Evolutionary conservation across 2,329 filamentous ascomycete species (phyloP).

Genomic region (Nothomitra cinnamomea): DNA sequence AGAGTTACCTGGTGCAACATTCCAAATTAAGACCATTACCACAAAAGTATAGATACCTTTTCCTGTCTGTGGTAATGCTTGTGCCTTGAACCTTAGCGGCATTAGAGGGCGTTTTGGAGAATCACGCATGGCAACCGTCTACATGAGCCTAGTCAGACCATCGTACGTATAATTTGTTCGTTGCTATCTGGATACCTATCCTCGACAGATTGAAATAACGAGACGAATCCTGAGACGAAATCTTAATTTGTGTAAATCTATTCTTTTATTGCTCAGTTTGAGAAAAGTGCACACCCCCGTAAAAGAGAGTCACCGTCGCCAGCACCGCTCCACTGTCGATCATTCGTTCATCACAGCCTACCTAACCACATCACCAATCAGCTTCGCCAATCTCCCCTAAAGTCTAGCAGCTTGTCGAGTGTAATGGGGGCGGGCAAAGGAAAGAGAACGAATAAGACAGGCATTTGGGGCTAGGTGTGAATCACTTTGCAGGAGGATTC

Average conservation of each 20-base stretch:
- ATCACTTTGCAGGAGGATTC: slow-evolving; percentile 80
- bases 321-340: background rate
- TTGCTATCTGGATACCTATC: no score
- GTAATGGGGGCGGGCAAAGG: slow-evolving; percentile 6
- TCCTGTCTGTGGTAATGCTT: background rate
- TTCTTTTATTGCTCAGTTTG: no score
- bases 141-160: no score
- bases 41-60: slow-evolving; percentile 38
- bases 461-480: slow-evolving; percentile 17
- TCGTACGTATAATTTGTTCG: no score
- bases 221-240: no score
- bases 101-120: slow-evolving; percentile 11
- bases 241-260: no score
- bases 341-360: background rate
- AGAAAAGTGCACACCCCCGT: background rate
- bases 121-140: background rate
- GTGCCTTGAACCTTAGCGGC: slow-evolving; percentile 15
- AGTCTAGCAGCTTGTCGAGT: background rate
- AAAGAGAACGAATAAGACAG: slow-evolving; percentile 10
- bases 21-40: slow-evolving; percentile 80
- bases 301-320: no score
- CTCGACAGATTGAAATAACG: no score
- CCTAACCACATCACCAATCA: slow-evolving; percentile 3
- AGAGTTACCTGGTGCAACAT: slow-evolving; percentile 75
- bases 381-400: background rate